Conservation (phyloP, 306 rosid genomes). For the Ammopiptanthus mongolicus region DNA sequence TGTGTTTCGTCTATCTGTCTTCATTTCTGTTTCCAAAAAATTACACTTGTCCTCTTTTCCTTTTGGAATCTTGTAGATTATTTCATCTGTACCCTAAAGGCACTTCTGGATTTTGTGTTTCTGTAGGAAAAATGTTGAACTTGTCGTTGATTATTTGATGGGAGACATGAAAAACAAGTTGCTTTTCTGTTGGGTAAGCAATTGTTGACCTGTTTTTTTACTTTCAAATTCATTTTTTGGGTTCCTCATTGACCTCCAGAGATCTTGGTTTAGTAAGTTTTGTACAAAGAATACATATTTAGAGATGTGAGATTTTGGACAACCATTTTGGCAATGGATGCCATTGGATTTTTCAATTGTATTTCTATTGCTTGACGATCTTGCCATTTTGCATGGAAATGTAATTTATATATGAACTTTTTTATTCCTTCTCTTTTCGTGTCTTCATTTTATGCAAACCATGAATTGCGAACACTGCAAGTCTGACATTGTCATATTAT, state of each 20-base stretch:
- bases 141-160: constrained; percentile 47
- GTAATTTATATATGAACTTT: background rate
- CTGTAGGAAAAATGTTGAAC: constrained; percentile 49
- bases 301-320: background rate
- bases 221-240: background rate
- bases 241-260: background rate
- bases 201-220: background rate
- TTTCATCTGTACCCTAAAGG: background rate
- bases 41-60: background rate
- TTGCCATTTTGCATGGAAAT: background rate
- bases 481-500: background rate
- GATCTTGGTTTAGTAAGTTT: background rate
- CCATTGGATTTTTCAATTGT: background rate
- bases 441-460: background rate
- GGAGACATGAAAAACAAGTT: constrained; percentile 54
- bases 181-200: constrained; percentile 76
- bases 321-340: background rate
- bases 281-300: background rate
- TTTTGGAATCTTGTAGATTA: background rate
- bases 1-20: background rate
- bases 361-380: background rate
- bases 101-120: background rate
- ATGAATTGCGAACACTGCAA: background rate
- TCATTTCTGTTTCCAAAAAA: background rate
- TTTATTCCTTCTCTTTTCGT: background rate